These are phyloP conservation scores for Tulasnella sp. DNA, from an alignment of 768 basidiomycete species.

Conservation along the genomic window DNA sequence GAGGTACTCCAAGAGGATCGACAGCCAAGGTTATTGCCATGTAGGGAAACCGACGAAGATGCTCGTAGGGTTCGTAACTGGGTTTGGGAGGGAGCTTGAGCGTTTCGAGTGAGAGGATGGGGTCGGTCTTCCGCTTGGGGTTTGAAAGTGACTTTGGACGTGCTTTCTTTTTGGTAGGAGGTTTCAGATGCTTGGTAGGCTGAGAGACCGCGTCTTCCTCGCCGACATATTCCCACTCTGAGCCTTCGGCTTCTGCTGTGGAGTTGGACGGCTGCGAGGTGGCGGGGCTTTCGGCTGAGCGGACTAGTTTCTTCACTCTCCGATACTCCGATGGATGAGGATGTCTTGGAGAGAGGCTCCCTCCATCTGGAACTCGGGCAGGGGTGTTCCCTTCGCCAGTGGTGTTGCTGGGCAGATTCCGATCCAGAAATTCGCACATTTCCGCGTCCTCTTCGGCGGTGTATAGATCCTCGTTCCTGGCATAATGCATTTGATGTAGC, in stretches of 20 bases:
- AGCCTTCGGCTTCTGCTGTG: not conserved
- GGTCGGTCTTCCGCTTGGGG: not conserved
- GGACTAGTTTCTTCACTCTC: conserved; percentile 3
- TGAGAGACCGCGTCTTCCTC: not conserved
- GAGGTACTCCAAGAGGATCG: conserved; percentile 8
- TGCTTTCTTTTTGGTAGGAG: not conserved
- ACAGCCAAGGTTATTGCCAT: not conserved
- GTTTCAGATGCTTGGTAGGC: not conserved
- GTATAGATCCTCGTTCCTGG: not conserved
- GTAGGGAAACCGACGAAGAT: not conserved
- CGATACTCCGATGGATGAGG: conserved; percentile 10
- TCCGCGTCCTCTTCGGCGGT: conserved; percentile 24
- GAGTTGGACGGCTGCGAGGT: not conserved
- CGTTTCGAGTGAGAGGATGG: not conserved
- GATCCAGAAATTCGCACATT: conserved; percentile 3
- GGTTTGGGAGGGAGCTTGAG: not conserved
- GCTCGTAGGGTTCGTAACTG: conserved; percentile 9
- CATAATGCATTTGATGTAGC: conserved; percentile 7
- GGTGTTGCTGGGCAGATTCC: not conserved
- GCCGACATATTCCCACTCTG: conserved; percentile 3
- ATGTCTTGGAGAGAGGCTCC: not conserved
- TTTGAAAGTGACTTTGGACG: not conserved
- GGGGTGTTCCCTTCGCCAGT: not conserved
- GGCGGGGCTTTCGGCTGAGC: not conserved
- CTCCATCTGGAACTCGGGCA: not conserved